A percentile compares a stretch with the other conserved stretches of the same genome.
Conservation (phyloP, 2,329 filamentous ascomycete genomes). For the Xylariaceae sp. region DNA sequence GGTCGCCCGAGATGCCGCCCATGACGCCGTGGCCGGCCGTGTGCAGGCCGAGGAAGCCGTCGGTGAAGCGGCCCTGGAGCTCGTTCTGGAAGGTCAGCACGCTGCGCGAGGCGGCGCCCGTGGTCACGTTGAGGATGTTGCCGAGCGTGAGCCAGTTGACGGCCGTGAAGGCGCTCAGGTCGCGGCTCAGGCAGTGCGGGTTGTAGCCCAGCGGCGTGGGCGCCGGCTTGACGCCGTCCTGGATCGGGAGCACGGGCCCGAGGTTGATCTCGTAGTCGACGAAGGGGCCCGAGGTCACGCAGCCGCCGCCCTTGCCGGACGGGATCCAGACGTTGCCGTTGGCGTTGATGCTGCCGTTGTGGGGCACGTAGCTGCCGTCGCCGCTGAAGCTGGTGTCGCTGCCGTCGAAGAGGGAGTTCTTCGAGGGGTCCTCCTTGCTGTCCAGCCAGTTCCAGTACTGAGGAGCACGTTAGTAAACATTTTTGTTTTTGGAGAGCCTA, state of each 20-base stretch:
- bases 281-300: conserved; percentile 40
- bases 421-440: conserved; percentile 38
- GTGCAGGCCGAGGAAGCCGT: conserved; percentile 26
- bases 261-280: conserved; percentile 27
- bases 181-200: conserved; percentile 24
- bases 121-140: conserved; percentile 24
- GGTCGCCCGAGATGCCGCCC: conserved; percentile 23
- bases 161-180: conserved; percentile 18
- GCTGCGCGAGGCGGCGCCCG: conserved; percentile 12
- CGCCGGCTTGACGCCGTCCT: conserved; percentile 12
- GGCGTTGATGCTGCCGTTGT: conserved; percentile 21
- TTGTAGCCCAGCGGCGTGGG: conserved; percentile 17
- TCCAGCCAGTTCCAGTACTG: conserved; percentile 48
- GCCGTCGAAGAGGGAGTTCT: conserved; percentile 51
- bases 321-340: conserved; percentile 28
- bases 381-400: conserved; percentile 45
- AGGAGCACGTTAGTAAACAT: neutral
- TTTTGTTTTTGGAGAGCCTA: neutral
- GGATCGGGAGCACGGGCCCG: conserved; percentile 25
- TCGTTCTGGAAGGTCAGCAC: conserved; percentile 28
- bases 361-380: conserved; percentile 34
- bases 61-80: conserved; percentile 28
- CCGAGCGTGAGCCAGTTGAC: conserved; percentile 16
- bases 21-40: conserved; percentile 29
- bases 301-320: conserved; percentile 51